Evolutionary conservation across 257 asterid species (phyloP), one percentile per base, ranked within the genome.

Genomic region (Scutellaria galericulata): DNA sequence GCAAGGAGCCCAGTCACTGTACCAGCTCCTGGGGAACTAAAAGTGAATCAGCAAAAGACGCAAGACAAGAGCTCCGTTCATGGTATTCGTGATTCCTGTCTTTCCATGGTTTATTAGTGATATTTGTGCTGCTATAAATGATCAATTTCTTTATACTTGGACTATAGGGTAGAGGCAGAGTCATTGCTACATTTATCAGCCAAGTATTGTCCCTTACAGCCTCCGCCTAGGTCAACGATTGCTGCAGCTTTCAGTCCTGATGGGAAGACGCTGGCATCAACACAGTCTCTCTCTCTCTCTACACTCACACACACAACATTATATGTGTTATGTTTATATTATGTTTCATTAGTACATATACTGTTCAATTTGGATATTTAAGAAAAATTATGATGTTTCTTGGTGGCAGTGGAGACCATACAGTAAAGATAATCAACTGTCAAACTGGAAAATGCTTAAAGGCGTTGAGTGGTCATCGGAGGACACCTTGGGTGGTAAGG

Each of bases 401-500:
- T 72, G 77, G 45, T 81, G 78, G 74, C 87, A 92, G 98, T 80
- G 98, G 98, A 74, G 98, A 92, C 82, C 98, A 92, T 77, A 92
- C 98, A 2, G 98, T 92, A 68, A 92, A 92, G 87, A 88, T 92
- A 71, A 90, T 90, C 66, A 89, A 92, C 77, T 90, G 88, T 75
- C 92, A 79, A 80, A 90, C 89, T 78, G 95, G 98, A 70, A 92
- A 86, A 70, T 92, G 98, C 88, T 82, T 92, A 73, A 92, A 92
- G 82, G 96, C 88, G 75, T 79, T 92, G 77, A 92, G 88, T 70
- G 98, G 98, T 72, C 98, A 92, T 81, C 88, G 97, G 78, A 86
- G 98, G 83, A 92, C 98, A 53, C 98, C 98, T 66, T 92, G 98
- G 98, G 98, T 90, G 97, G 98, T 92, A 84, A 85, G 71, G 87